These are phyloP conservation scores for Phytopythium helicoides DNA, from an alignment of 352 stramenopile genomes.

Conservation along the genomic window DNA sequence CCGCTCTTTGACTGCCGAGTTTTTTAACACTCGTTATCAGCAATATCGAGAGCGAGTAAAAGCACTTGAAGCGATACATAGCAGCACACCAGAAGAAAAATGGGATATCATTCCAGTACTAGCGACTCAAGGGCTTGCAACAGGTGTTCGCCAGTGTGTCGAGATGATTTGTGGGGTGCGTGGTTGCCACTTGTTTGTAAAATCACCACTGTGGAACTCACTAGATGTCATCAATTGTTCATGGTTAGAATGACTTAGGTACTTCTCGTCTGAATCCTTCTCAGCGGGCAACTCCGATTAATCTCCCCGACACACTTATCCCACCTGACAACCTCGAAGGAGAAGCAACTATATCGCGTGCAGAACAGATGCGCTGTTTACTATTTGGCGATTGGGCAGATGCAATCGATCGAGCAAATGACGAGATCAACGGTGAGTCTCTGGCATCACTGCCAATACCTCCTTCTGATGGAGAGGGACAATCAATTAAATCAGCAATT, in stretches of 20 bases:
- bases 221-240: not conserved
- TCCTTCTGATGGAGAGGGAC: slow-evolving; percentile 7
- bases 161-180: slow-evolving; percentile 53
- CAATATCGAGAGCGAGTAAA: slow-evolving; percentile 1
- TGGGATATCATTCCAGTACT: slow-evolving; percentile 44
- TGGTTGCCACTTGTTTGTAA: not conserved
- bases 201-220: not conserved
- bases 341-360: slow-evolving; percentile 15
- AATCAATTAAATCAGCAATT: not conserved
- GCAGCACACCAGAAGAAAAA: not conserved
- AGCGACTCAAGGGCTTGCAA: slow-evolving; percentile 39
- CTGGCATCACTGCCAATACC: slow-evolving; percentile 18
- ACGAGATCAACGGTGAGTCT: slow-evolving; percentile 1
- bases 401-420: slow-evolving; percentile 13
- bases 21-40: not conserved
- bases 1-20: not conserved
- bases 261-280: slow-evolving; percentile 43
- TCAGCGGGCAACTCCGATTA: slow-evolving; percentile 23
- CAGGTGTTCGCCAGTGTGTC: slow-evolving; percentile 60
- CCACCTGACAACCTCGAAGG: slow-evolving; percentile 11
- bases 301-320: slow-evolving; percentile 28
- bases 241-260: slow-evolving; percentile 35
- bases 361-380: slow-evolving; percentile 60
- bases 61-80: not conserved
- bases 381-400: slow-evolving; percentile 56